Percentiles rank a stretch among this genome's conserved stretches.
These are phyloP conservation scores for Phlegmacium glaucopus DNA, from an alignment of 768 basidiomycete species.

Conservation along the genomic window DNA sequence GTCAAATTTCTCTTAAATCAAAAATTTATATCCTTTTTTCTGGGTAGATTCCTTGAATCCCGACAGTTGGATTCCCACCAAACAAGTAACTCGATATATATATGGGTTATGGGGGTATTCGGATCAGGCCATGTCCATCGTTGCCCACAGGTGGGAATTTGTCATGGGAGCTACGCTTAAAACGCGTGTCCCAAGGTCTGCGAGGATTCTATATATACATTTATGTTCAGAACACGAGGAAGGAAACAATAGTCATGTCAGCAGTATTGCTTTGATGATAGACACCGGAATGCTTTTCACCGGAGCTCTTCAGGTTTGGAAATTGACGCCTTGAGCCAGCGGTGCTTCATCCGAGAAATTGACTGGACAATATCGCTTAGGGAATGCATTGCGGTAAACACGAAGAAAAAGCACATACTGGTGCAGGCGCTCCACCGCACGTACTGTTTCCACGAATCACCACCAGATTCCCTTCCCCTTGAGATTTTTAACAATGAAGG, in stretches of 20 bases:
- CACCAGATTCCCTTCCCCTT: slow-evolving; percentile 95
- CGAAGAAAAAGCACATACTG: slow-evolving; percentile 30
- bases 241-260: not conserved
- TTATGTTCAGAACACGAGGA: not conserved
- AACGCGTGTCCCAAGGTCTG: not conserved
- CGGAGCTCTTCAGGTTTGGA: slow-evolving; percentile 41
- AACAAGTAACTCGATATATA: not conserved
- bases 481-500: slow-evolving; percentile 20
- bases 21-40: not conserved
- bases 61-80: slow-evolving; percentile 14
- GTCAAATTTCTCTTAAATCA: slow-evolving; percentile 13
- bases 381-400: slow-evolving; percentile 3
- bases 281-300: not conserved
- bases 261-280: not conserved
- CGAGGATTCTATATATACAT: not conserved
- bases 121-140: not conserved
- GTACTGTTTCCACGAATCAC: slow-evolving; percentile 99
- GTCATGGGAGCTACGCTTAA: not conserved
- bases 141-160: not conserved
- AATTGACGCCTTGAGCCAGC: slow-evolving; percentile 91
- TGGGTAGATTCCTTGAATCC: slow-evolving; percentile 14
- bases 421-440: slow-evolving; percentile 92
- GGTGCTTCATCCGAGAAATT: slow-evolving; percentile 91
- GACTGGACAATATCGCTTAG: slow-evolving; percentile 35
- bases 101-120: slow-evolving; percentile 2